Conservation (phyloP, 352 stramenopile species). For the Phytophthora europaea region DNA sequence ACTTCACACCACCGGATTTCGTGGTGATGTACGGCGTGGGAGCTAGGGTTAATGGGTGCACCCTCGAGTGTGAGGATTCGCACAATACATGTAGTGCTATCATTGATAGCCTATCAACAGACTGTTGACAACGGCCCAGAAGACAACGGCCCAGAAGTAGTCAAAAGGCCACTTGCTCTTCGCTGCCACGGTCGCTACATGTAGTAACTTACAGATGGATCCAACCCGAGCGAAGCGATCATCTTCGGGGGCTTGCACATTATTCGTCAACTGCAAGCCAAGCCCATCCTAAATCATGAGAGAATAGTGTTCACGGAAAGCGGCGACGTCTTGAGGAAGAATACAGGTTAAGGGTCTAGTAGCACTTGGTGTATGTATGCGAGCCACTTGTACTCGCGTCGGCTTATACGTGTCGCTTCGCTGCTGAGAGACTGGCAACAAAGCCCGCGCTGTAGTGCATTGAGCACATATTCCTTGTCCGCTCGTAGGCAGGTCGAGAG, state of each 20-base stretch:
- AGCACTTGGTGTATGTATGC: not conserved
- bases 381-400: too few species aligned
- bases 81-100: not conserved
- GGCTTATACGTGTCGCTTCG: constrained; percentile 11
- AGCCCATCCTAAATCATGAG: constrained; percentile 18
- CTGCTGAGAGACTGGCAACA: constrained; percentile 3
- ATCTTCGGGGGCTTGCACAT: not conserved
- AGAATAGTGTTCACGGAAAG: constrained; percentile 15
- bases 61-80: not conserved
- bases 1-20: constrained; percentile 15
- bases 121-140: too few species aligned
- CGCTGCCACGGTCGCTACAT: not conserved
- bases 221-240: not conserved
- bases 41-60: constrained; percentile 3
- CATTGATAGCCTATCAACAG: not conserved
- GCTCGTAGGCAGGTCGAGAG: constrained; percentile 65
- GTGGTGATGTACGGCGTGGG: not conserved
- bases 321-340: constrained; percentile 2
- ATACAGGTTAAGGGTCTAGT: constrained; percentile 10
- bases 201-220: not conserved
- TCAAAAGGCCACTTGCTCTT: not conserved
- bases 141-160: too few species aligned
- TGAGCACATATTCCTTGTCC: constrained; percentile 64
- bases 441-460: constrained; percentile 48
- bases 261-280: constrained; percentile 4